These are phyloP conservation scores for Turritis glabra DNA, from an alignment of 345 rosid species.

Conservation along the genomic window DNA sequence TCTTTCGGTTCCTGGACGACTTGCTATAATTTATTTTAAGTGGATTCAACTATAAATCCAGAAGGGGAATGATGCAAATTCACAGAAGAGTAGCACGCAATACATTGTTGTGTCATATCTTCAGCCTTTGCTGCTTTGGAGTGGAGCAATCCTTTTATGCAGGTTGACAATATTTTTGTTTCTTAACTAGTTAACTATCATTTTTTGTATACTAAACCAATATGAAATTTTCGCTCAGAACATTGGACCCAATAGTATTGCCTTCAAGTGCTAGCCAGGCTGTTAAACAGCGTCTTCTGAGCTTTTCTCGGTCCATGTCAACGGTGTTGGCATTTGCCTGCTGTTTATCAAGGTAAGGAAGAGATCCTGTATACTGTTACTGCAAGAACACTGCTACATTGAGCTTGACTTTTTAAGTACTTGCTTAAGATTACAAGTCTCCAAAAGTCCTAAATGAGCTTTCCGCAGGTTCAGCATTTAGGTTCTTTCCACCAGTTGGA, in stretches of 20 bases:
- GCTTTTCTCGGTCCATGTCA: slow-evolving; percentile 69
- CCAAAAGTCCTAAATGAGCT: slow-evolving; percentile 1
- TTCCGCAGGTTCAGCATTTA: slow-evolving; percentile 5
- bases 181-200: not conserved
- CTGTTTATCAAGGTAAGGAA: slow-evolving; percentile 80
- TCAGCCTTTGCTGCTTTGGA: slow-evolving; percentile 89
- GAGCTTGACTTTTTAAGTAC: slow-evolving; percentile 2
- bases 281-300: slow-evolving; percentile 79
- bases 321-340: slow-evolving; percentile 81
- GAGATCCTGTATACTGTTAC: not conserved
- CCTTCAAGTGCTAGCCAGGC: slow-evolving; percentile 78
- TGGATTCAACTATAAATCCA: slow-evolving; percentile 20
- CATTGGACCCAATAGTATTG: slow-evolving; percentile 74
- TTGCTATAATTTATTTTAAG: slow-evolving; percentile 16
- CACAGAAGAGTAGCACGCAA: slow-evolving; percentile 62
- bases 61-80: slow-evolving; percentile 67
- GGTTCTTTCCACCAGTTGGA: slow-evolving; percentile 1
- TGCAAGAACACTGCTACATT: not conserved
- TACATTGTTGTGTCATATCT: slow-evolving; percentile 66
- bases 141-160: slow-evolving; percentile 80
- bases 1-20: not conserved
- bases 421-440: slow-evolving; percentile 16
- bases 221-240: slow-evolving; percentile 48
- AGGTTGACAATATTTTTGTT: slow-evolving; percentile 45
- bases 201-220: slow-evolving; percentile 16